Evolutionary conservation across 2,329 filamentous ascomycete species (phyloP).

Genomic region (Cladophialophora bantiana): DNA sequence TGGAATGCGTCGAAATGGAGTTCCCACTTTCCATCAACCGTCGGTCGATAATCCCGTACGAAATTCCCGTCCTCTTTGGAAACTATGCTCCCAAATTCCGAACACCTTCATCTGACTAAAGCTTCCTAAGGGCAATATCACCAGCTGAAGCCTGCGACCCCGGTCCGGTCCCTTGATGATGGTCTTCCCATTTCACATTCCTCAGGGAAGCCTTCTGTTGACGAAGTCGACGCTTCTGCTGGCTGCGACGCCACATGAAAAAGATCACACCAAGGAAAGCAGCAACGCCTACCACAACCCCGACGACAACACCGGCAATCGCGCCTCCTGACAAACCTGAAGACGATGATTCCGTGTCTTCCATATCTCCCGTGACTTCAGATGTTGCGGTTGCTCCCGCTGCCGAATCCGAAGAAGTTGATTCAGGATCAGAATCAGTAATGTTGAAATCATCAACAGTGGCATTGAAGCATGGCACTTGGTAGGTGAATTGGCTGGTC

Average conservation of each 20-base stretch:
- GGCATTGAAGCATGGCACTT: constrained; percentile 58
- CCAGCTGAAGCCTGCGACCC: constrained; percentile 9
- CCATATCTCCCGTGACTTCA: constrained; percentile 29
- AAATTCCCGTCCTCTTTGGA: background rate
- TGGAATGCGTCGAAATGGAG: background rate
- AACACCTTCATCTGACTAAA: background rate
- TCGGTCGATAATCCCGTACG: background rate
- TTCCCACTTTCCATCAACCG: background rate
- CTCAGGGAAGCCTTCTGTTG: constrained; percentile 30
- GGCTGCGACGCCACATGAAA: constrained; percentile 30
- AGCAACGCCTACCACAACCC: constrained; percentile 30
- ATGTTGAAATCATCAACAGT: constrained; percentile 47
- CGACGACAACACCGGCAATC: constrained; percentile 52
- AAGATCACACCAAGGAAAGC: constrained; percentile 21
- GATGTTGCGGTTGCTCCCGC: constrained; percentile 41
- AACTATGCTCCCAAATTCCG: background rate
- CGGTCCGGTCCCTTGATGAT: constrained; percentile 7
- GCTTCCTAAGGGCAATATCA: constrained; percentile 14
- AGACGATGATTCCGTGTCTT: constrained; percentile 31
- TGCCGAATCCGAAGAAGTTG: constrained; percentile 27
- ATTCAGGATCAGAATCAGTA: constrained; percentile 30
- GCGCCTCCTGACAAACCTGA: constrained; percentile 49
- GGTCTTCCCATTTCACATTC: constrained; percentile 34
- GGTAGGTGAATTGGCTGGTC: constrained; percentile 48
- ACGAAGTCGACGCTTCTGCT: constrained; percentile 32